A percentile compares a stretch with the other conserved stretches of the same genome.
phyloP scores from a whole-genome alignment of 768 basidiomycete species.

The Rhizopogon rudus region DNA sequence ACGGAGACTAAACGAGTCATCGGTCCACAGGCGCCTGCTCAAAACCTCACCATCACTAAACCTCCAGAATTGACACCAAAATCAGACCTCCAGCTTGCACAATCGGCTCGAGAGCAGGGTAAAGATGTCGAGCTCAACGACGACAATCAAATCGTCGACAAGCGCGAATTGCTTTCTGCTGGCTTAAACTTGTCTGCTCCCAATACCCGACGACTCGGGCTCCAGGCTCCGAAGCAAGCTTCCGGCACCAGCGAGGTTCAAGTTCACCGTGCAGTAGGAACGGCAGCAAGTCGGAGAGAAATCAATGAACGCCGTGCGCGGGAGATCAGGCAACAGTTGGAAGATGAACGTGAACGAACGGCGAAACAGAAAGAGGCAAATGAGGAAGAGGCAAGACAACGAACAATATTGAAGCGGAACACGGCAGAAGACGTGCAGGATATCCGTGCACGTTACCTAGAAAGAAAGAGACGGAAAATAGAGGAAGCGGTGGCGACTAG shows the following conservation, averaged over 20 bases:
- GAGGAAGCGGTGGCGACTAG: constrained; percentile 33
- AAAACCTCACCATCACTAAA: constrained; percentile 73
- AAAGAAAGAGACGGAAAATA: constrained; percentile 74
- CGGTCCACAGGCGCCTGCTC: constrained; percentile 58
- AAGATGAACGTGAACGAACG: constrained; percentile 62
- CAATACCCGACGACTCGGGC: constrained; percentile 69
- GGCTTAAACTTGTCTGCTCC: constrained; percentile 88
- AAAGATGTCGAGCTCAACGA: constrained; percentile 92
- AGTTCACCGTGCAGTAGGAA: constrained; percentile 75
- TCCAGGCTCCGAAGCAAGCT: constrained; percentile 25
- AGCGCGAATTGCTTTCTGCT: constrained; percentile 85
- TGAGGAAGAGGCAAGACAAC: constrained; percentile 61
- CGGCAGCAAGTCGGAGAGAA: constrained; percentile 74
- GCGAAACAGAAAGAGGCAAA: constrained; percentile 50
- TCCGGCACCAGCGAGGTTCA: constrained; percentile 30
- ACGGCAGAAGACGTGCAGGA: constrained; percentile 67
- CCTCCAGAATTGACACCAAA: constrained; percentile 57
- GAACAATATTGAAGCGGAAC: constrained; percentile 70
- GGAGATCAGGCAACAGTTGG: constrained; percentile 77
- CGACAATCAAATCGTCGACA: constrained; percentile 96
- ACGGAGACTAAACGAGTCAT: constrained; percentile 47
- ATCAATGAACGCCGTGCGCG: constrained; percentile 78
- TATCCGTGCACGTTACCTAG: constrained; percentile 69
- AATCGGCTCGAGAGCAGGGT: constrained; percentile 63
- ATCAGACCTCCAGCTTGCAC: constrained; percentile 74